phyloP scores from a whole-genome alignment of 2,329 filamentous ascomycete species.

The Rasamsonia emersonii region DNA sequence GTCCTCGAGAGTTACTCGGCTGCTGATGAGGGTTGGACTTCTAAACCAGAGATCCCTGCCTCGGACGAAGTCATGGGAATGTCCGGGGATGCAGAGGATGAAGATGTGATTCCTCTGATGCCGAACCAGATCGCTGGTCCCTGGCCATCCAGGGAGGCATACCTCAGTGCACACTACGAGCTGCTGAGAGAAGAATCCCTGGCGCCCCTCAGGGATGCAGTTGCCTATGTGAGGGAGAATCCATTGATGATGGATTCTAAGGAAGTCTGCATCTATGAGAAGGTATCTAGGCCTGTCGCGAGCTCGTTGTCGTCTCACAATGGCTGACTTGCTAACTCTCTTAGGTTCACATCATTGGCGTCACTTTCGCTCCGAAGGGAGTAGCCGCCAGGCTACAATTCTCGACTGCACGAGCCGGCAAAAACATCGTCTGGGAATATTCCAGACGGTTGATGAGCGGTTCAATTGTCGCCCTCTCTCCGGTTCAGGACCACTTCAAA shows the following conservation, averaged over 20 bases:
- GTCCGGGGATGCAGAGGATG: conserved; percentile 11
- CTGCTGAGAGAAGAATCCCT: conserved; percentile 68
- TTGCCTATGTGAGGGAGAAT: conserved; percentile 46
- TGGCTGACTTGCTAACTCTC: neutral
- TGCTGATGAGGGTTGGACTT: conserved; percentile 22
- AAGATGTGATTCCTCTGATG: conserved; percentile 30
- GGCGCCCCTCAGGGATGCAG: conserved; percentile 58
- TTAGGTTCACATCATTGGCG: conserved; percentile 58
- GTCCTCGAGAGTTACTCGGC: conserved; percentile 13
- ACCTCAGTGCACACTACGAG: conserved; percentile 65
- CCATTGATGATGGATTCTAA: conserved; percentile 51
- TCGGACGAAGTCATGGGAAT: conserved; percentile 28
- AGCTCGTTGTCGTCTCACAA: neutral
- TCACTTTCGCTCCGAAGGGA: conserved; percentile 55
- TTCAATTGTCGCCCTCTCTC: conserved; percentile 47
- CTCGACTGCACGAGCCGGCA: conserved; percentile 56
- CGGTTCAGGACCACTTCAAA: conserved; percentile 51
- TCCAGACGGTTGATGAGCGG: conserved; percentile 50
- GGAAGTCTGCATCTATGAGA: conserved; percentile 58
- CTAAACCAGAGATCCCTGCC: conserved; percentile 33
- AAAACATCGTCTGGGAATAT: conserved; percentile 60
- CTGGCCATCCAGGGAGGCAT: conserved; percentile 55
- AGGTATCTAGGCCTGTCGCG: conserved; percentile 39
- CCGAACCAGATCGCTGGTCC: conserved; percentile 48
- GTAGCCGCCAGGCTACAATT: conserved; percentile 62